Base-by-base conservation (phyloP, 345 rosid species). In the Bretschneidera sinensis region DNA sequence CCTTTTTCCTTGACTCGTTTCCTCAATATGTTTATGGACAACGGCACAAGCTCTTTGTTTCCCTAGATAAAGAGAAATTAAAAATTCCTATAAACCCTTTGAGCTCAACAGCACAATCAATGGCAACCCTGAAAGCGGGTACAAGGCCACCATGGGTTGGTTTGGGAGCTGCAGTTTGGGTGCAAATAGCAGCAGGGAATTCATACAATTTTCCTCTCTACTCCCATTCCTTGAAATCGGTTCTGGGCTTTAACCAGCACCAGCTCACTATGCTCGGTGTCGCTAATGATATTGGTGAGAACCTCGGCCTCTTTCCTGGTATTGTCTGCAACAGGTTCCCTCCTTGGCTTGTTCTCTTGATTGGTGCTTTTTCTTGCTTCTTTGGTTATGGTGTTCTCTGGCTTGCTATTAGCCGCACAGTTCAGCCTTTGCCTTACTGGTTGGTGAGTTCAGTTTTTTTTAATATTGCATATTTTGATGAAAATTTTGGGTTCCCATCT, bases 231-330 rank as follows among this genome's bases (percentile, higher is more conserved):
- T 65, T 86, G 71, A 86, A 84, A 70, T 84, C 89, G 0, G 89
- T 80, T 47, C 80, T 86, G 33, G 87, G 94, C 0, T 80, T 78
- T 62, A 86, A 62, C 68, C 94, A 86, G 57, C 85, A 68, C 54
- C 89, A 82, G 78, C 79, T 86, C 28, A 81, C 89, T 31, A 68
- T 86, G 78, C 79, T 83, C 20, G 94, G 94, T 9, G 94, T 84
- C 16, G 94, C 94, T 53, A 79, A 75, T 71, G 89, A 86, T 75
- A 61, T 84, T 43, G 94, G 94, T 5, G 94, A 83, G 71, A 86
- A 80, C 61, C 69, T 84, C 28, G 87, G 94, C 15, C 60, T 86
- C 21, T 63, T 84, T 43, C 86, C 94, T n/a, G 89, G 94, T 1
- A 51, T 81, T 52, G 84, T 77, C n/a, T n/a, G n/a, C n/a, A n/a